Evolutionary conservation across 257 asterid species (phyloP).

Genomic region (Lycium ferocissimum): DNA sequence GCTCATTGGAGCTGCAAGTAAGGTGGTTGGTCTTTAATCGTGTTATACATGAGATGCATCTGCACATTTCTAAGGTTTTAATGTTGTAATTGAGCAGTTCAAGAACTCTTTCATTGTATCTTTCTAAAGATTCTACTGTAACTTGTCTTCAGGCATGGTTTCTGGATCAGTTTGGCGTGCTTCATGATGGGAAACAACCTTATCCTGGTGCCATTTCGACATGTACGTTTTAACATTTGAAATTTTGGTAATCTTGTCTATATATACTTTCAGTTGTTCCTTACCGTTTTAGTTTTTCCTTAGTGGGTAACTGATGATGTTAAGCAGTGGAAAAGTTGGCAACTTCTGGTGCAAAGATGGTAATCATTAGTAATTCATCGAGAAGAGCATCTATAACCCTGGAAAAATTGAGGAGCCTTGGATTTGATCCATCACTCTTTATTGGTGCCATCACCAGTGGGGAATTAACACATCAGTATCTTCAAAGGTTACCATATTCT

Average conservation of each 20-base stretch:
- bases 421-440: slow-evolving; percentile 85
- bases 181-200: slow-evolving; percentile 94
- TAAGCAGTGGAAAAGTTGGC: slow-evolving; percentile 84
- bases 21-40: not conserved
- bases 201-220: slow-evolving; percentile 92
- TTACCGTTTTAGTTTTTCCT: slow-evolving; percentile 28
- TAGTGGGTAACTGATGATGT: slow-evolving; percentile 24
- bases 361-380: slow-evolving; percentile 91
- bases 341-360: slow-evolving; percentile 81
- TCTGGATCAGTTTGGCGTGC: slow-evolving; percentile 95
- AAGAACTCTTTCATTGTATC: not conserved
- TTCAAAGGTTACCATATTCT: slow-evolving; percentile 56
- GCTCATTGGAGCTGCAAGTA: not conserved
- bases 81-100: too few relatives aligned
- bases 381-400: slow-evolving; percentile 89
- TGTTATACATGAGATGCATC: too few relatives aligned
- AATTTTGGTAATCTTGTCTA: slow-evolving; percentile 39
- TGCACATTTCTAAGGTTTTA: not conserved
- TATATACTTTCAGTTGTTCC: not conserved
- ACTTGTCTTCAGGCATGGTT: slow-evolving; percentile 80
- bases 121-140: not conserved
- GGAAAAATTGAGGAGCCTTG: slow-evolving; percentile 79
- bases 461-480: slow-evolving; percentile 86
- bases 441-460: slow-evolving; percentile 95
- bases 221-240: slow-evolving; percentile 53